Conservation (phyloP, 495 filamentous ascomycete genomes). For the Margaritispora aquatica region DNA sequence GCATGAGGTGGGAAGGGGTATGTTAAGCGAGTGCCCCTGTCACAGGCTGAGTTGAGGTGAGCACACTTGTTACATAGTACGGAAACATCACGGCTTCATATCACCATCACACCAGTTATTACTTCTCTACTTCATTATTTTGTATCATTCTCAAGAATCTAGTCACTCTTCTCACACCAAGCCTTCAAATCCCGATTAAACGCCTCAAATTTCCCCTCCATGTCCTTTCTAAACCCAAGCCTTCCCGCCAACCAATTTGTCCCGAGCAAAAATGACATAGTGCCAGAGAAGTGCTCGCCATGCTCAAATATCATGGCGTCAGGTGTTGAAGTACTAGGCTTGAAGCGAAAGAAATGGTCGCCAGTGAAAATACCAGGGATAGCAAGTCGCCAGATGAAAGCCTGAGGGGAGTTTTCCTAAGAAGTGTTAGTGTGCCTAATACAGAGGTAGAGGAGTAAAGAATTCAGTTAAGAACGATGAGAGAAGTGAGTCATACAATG, state of each 20-base stretch:
- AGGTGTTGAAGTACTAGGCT: not conserved
- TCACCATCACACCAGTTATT: too few relatives aligned
- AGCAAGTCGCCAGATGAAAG: not conserved
- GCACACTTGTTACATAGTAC: too few relatives aligned
- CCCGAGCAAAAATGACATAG: not conserved
- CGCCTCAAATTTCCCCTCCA: not conserved
- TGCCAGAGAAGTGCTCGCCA: not conserved
- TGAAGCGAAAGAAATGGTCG: not conserved
- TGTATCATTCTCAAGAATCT: too few relatives aligned
- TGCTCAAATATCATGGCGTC: not conserved
- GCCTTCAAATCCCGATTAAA: not conserved
- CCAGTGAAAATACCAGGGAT: not conserved
- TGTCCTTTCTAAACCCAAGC: not conserved
- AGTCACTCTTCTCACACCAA: not conserved
- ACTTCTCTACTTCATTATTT: too few relatives aligned
- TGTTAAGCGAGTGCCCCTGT: too few relatives aligned
- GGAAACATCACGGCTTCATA: too few relatives aligned
- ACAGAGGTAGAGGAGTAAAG: not conserved
- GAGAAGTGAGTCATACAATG: not conserved
- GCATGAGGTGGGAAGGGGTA: too few relatives aligned
- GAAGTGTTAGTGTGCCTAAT: not conserved
- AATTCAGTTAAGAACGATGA: not conserved
- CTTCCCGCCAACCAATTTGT: not conserved
- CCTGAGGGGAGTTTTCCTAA: not conserved
- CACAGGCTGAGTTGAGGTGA: too few relatives aligned